phyloP scores from a whole-genome alignment of 2,329 filamentous ascomycete genomes.

The Penicillium sp. region DNA sequence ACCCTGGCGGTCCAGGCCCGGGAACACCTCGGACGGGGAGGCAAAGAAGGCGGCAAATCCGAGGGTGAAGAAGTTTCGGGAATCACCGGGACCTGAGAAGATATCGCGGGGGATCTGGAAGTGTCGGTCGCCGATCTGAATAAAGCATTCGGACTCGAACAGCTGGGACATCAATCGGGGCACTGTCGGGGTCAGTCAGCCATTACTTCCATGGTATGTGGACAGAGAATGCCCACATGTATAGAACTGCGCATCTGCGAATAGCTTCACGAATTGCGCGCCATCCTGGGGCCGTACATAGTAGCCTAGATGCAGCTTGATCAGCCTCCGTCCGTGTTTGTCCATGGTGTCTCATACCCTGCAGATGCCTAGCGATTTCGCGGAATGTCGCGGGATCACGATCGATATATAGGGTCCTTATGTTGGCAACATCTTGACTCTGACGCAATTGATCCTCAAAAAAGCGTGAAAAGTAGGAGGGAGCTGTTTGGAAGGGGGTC shows the following conservation, averaged over 20 bases:
- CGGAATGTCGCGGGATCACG: constrained; percentile 80
- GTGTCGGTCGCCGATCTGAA: constrained; percentile 74
- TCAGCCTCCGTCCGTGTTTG: constrained; percentile 1
- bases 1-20: constrained; percentile 67
- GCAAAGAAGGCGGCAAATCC: constrained; percentile 84
- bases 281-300: constrained; percentile 73
- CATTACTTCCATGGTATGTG: not conserved
- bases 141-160: constrained; percentile 84
- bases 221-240: constrained; percentile 50
- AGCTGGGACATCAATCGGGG: constrained; percentile 83
- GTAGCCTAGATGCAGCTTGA: constrained; percentile 50
- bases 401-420: constrained; percentile 88
- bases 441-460: constrained; percentile 71
- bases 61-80: constrained; percentile 90
- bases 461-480: constrained; percentile 92
- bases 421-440: constrained; percentile 45
- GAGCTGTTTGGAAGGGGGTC: constrained; percentile 56
- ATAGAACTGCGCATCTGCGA: constrained; percentile 93
- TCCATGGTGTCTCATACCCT: constrained; percentile 43
- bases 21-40: constrained; percentile 69
- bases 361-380: constrained; percentile 81
- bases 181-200: constrained; percentile 48
- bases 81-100: constrained; percentile 75
- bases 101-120: constrained; percentile 86
- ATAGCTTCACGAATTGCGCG: constrained; percentile 80